A percentile compares a stretch with the other conserved stretches of the same genome.
Evolutionary conservation across 2,329 filamentous ascomycete species (phyloP).

Genomic region (Arthroderma sp.): DNA sequence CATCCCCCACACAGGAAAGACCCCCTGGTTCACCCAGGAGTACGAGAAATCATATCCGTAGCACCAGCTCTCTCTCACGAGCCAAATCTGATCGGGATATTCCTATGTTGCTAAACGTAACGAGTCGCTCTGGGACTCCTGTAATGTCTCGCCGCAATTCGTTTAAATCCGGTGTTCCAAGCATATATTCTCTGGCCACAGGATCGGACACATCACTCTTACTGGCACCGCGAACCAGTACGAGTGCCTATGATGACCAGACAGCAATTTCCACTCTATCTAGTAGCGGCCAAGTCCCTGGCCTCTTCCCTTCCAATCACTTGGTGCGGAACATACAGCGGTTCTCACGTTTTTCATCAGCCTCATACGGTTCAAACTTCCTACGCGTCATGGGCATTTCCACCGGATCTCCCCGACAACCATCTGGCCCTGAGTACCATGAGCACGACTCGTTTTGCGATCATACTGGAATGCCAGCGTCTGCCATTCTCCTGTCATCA

Average conservation of each 20-base stretch:
- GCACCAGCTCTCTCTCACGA: conserved; percentile 30
- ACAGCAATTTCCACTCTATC: conserved; percentile 31
- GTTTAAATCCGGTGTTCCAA: conserved; percentile 29
- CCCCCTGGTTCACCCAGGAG: conserved; percentile 31
- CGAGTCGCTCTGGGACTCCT: conserved; percentile 14
- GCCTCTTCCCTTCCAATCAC: conserved; percentile 33
- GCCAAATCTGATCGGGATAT: conserved; percentile 30
- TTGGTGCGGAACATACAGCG: conserved; percentile 34
- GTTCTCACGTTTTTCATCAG: conserved; percentile 35
- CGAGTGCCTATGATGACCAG: conserved; percentile 34
- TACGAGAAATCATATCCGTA: conserved; percentile 28
- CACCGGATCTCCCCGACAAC: conserved; percentile 19
- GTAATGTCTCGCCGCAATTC: conserved; percentile 15
- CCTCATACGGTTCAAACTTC: conserved; percentile 35
- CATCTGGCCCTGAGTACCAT: conserved; percentile 23
- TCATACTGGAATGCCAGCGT: conserved; percentile 31
- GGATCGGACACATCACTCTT: conserved; percentile 34
- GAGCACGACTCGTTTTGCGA: conserved; percentile 35
- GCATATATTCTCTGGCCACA: conserved; percentile 34
- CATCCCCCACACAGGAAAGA: conserved; percentile 23
- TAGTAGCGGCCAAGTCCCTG: conserved; percentile 31
- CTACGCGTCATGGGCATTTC: conserved; percentile 35
- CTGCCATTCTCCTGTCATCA: conserved; percentile 49
- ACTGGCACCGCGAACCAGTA: conserved; percentile 28
- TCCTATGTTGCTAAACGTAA: conserved; percentile 19